Base-by-base conservation (phyloP, 257 asterid species). In the Scutellaria minor region DNA sequence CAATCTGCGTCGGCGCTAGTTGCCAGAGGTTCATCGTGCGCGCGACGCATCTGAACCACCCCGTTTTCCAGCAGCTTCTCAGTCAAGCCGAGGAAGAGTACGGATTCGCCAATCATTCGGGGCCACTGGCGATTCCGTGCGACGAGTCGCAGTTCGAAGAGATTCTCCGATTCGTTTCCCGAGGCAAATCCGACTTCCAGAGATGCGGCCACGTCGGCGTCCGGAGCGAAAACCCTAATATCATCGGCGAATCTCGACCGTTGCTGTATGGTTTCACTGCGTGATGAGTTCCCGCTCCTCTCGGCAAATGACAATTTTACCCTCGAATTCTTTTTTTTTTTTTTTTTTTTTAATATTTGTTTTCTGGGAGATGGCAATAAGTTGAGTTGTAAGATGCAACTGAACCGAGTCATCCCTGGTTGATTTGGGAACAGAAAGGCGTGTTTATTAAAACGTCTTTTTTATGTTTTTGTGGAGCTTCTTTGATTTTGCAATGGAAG, bases 51-150 rank as follows among this genome's bases (percentile, higher is more conserved):
- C 87, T 92, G 48, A 92, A 92, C 79, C 96, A 90, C 75, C 93
- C 98, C 6, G 68, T 88, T 8, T 92, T 92, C 76, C 68, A 76
- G 80, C 81, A 75, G 71, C 84, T 90, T 6, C 59, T 92, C 66
- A 72, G 67, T 56, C 89, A 83, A 48, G 95, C 97, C 11, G 98
- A 85, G 83, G 96, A 90, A 53, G 97, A 88, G 58, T 92, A 82
- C 82, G 98, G 98, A 0, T 92, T 90, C 73, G 79, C 78, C 2
- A 77, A 70, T 37, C 35, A 71, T 52, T 66, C 87, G 5, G 97
- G 98, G 0, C 94, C 97, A 37, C 78, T 92, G 31, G 72, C 80
- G 64, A 83, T 92, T 22, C 98, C 97, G 2, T 92, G 98, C 52
- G 96, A 92, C 51, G 98, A 87, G 74, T 61, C 83, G 10, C 42